Evolutionary conservation across 2,329 filamentous ascomycete genomes (phyloP), one percentile per base, ranked within the genome.

Genomic region (Sarocladium oryzae): DNA sequence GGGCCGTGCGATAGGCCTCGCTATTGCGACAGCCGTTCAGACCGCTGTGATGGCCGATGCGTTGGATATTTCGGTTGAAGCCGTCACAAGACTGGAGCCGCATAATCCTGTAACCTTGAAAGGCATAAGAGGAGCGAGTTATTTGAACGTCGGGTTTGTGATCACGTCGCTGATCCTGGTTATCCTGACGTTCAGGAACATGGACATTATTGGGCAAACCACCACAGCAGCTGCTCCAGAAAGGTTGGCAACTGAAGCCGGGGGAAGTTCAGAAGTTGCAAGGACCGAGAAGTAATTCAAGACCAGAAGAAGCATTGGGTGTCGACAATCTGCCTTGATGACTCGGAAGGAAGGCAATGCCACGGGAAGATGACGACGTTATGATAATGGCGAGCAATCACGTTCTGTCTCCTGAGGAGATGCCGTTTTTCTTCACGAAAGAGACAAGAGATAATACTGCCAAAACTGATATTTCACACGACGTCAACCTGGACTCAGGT

Each of bases 21-120:
- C 84, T 1, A 71, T 88, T 28, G 78, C 76, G 2, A 86, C 84
- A 0, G 81, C 82, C 0, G 69, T 86, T 2, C 83, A 88, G 61
- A 81, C 81, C 0, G 76, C 79, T 0, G 76, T 85, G 20, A 78
- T 82, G 66, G 78, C 78, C 0, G 62, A 68, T 2, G 67, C 70
- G 21, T 68, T 75, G 24, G 68, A 68, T 2, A 68, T 75, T 0
- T 45, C 62, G 0, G 69, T 81, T 0, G 61, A 76, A 53, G 51
- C 71, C 2, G 73, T 68, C 0, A 77, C 76, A 0, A 54, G 68
- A 0, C 64, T 77, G 9, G 21, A 58, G 48, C 54, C 61, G 2
- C 71, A 74, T 69, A 77, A 82, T 26, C 54, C 57, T 0, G 60
- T 75, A 0, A 76, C 77, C 1, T 61, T 81, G 5, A 57, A 60